phyloP scores from a whole-genome alignment of 192 early-diverging fungal genomes.

The Coemansia umbellata region DNA sequence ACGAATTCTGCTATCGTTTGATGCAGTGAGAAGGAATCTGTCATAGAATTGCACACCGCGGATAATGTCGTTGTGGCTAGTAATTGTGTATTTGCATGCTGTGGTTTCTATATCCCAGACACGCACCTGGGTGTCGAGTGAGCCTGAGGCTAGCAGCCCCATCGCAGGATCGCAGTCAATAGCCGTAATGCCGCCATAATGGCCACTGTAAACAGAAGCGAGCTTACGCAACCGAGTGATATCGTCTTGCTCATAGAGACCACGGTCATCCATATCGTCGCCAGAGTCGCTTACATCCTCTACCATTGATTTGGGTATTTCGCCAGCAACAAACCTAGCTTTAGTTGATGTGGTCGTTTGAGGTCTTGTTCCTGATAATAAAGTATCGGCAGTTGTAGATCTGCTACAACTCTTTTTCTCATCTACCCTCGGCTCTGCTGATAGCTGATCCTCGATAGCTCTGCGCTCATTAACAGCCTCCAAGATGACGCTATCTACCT shows the following conservation, averaged over 20 bases:
- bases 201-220: slow-evolving; percentile 44
- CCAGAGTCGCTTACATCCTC: slow-evolving; percentile 26
- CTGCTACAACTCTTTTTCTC: not conserved
- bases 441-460: slow-evolving; percentile 13
- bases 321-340: too few relatives aligned
- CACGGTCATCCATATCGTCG: slow-evolving; percentile 1
- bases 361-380: too few relatives aligned
- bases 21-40: slow-evolving; percentile 56
- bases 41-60: slow-evolving; percentile 40
- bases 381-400: not conserved
- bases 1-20: slow-evolving; percentile 61
- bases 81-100: slow-evolving; percentile 32
- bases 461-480: slow-evolving; percentile 13
- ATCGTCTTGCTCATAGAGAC: slow-evolving; percentile 23
- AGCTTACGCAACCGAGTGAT: slow-evolving; percentile 35
- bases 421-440: not conserved
- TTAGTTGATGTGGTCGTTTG: too few relatives aligned
- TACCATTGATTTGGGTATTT: not conserved
- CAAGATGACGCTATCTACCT: slow-evolving; percentile 22
- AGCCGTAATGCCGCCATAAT: slow-evolving; percentile 57
- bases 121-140: slow-evolving; percentile 64
- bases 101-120: slow-evolving; percentile 57
- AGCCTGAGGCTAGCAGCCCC: slow-evolving; percentile 60
- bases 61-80: slow-evolving; percentile 33
- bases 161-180: slow-evolving; percentile 57